Evolutionary conservation across 495 filamentous ascomycete species (phyloP).

Genomic region (Diplogelasinospora grovesii): DNA sequence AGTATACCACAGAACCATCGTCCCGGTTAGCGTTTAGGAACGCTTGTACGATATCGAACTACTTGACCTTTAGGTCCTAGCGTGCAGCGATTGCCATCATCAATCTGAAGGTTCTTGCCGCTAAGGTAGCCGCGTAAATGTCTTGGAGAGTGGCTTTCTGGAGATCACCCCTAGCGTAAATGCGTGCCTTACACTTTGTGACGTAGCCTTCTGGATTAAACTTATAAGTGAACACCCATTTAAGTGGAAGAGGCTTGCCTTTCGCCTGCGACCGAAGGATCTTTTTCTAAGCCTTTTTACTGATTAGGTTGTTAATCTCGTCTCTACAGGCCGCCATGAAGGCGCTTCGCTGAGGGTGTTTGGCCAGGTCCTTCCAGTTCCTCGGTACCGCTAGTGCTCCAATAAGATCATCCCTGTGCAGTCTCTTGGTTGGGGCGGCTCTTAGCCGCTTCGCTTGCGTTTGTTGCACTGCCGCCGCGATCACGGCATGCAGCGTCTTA

Average conservation of each 20-base stretch:
- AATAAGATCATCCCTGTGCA: no score
- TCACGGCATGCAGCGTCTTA: no score
- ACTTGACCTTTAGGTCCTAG: not conserved
- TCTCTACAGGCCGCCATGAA: not conserved
- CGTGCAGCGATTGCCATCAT: not conserved
- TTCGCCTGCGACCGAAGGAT: not conserved
- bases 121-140: not conserved
- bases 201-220: not conserved
- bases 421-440: no score
- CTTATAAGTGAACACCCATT: conserved; percentile 1
- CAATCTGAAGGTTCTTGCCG: not conserved
- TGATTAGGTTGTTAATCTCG: not conserved
- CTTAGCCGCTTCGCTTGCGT: no score
- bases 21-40: not conserved
- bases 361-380: not conserved
- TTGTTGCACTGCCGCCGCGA: no score
- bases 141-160: not conserved
- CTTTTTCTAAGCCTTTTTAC: not conserved
- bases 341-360: not conserved
- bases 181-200: not conserved
- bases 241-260: not conserved
- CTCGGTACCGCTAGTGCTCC: no score
- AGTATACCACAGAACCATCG: not conserved
- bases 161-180: not conserved
- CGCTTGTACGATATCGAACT: not conserved